Evolutionary conservation across 2,329 filamentous ascomycete species (phyloP), one percentile per base, ranked within the genome.

Genomic region (Rhynchosporium graminicola): DNA sequence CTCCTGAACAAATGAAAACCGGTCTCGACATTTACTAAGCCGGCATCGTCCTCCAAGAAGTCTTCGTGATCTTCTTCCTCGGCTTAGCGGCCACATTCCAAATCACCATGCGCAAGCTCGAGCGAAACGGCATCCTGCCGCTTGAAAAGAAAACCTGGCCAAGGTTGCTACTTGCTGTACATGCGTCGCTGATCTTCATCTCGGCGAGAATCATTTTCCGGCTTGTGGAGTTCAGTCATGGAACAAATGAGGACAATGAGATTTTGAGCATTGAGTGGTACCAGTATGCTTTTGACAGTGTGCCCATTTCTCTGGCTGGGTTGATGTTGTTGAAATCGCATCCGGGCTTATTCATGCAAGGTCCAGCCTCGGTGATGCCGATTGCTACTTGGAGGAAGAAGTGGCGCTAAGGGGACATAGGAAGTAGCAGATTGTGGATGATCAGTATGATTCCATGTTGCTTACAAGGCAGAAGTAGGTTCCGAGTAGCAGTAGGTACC

Each of bases 181-280:
- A 52, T 8, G 48, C 31, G 4, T 52, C 48, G 33, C 7, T 52
- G 31, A 38, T 26, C 1, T 52, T 52, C 48, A 33, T 60, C 26
- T 40, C 83, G 78, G 71, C 80, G 36, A 81, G 86, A 26, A 86
- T 88, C 70, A 79, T 85, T 64, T 88, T 82, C 74, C 83, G 84
- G 31, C 77, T 88, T 1, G 72, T 77, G 56, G 83, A 88, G 71
- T 87, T 83, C 68, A 77, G 77, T 0, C 74, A 75, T 12, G 82
- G 82, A 3, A 65, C 58, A 1, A 63, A 56, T 9, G 40, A 59
- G 4, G 51, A 58, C 5, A 83, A 80, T 33, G 82, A 80, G 65
- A 74, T 76, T 0, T 73, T 83, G 9, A 76, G 73, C 40, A 75
- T 82, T 63, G 82, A 86, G 67, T 76, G 70, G 10, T 87, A 83